Percentiles rank a stretch among this genome's conserved stretches.
phyloP scores from a whole-genome alignment of 1,284 basidiomycete genomes.

The Fomitopsis palustris region DNA sequence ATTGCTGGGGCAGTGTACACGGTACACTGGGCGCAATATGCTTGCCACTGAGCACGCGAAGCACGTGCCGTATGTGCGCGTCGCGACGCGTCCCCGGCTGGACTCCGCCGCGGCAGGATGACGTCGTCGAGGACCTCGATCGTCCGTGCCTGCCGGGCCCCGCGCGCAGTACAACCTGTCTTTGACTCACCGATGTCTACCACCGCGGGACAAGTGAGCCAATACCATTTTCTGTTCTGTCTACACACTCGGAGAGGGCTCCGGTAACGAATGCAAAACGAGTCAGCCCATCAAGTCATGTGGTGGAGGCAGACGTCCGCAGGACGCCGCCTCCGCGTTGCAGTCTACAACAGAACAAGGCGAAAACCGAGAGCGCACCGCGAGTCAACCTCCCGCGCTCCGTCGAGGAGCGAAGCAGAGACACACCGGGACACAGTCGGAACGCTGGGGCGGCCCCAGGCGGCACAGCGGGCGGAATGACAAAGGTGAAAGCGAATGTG shows the following conservation, averaged over 20 bases:
- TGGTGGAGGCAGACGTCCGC: neutral
- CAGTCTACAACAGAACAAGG: neutral
- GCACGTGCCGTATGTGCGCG: neutral
- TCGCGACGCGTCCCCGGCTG: constrained; percentile 1
- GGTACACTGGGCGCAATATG: neutral
- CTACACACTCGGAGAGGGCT: neutral
- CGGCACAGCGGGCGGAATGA: neutral
- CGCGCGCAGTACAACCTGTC: neutral
- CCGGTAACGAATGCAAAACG: neutral
- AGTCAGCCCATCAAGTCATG: neutral
- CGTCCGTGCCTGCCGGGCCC: neutral
- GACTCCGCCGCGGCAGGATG: neutral
- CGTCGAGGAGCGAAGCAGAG: neutral
- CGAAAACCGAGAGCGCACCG: neutral
- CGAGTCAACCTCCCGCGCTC: neutral
- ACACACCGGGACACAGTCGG: neutral
- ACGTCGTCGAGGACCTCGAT: neutral
- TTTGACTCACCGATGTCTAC: neutral
- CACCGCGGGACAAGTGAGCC: neutral
- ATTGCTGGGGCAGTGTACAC: neutral
- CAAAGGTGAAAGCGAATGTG: neutral
- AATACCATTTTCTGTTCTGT: neutral
- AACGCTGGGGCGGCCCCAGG: neutral
- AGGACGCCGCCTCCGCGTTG: neutral
- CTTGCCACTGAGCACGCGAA: neutral